Evolutionary conservation across 192 early-diverging fungal species (phyloP).

Genomic region (Backusella luteola): DNA sequence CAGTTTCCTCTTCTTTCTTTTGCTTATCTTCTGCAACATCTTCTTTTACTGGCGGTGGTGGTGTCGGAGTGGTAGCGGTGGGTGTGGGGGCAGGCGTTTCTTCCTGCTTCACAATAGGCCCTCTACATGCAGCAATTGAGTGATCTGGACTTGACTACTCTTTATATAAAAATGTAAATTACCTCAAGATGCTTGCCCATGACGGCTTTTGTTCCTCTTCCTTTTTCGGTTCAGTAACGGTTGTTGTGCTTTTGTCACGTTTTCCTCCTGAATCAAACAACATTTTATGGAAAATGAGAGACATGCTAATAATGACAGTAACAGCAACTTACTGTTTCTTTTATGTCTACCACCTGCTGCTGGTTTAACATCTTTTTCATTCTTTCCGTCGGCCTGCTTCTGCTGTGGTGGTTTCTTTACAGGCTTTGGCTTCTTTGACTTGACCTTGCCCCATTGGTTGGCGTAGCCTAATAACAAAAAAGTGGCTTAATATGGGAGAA

Average conservation of each 20-base stretch:
- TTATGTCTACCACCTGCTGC: neutral
- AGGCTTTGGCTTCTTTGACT: conserved; percentile 31
- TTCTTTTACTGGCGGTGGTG: neutral
- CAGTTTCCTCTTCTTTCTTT: neutral
- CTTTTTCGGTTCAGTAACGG: neutral
- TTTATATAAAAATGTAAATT: neutral
- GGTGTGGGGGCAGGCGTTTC: neutral
- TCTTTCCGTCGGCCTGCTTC: neutral
- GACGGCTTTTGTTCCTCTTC: conserved; percentile 27
- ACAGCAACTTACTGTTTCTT: neutral
- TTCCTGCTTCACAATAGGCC: neutral
- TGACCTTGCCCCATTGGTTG: conserved; percentile 37
- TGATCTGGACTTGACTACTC: neutral
- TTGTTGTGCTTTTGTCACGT: conserved; percentile 3
- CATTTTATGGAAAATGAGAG: neutral
- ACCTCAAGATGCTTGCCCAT: conserved; percentile 37
- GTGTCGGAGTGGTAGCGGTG: neutral
- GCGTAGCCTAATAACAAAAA: conserved; percentile 23
- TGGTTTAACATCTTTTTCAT: neutral
- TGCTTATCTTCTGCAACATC: neutral
- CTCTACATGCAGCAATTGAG: neutral
- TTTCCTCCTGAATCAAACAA: neutral
- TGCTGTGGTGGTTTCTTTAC: conserved; percentile 15
- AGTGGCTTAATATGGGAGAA: neutral
- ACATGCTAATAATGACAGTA: neutral